phyloP scores from a whole-genome alignment of 768 basidiomycete species.

The Boletus vinaceobasis region DNA sequence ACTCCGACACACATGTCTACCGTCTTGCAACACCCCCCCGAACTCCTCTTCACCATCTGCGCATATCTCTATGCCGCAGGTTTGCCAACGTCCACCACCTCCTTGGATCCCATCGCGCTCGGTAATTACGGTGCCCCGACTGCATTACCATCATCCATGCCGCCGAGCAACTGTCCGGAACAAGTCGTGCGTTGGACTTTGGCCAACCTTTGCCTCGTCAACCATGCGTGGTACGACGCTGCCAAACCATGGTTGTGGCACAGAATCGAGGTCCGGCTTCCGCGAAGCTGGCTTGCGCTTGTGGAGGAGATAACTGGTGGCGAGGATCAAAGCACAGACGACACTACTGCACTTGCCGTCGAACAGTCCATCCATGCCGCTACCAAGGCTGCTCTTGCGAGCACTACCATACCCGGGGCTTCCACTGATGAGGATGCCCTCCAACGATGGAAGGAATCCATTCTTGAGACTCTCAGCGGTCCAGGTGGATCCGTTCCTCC shows the following conservation, averaged over 20 bases:
- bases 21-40: slow-evolving; percentile 57
- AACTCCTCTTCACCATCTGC: slow-evolving; percentile 71
- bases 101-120: slow-evolving; percentile 67
- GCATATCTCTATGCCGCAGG: slow-evolving; percentile 66
- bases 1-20: slow-evolving; percentile 17
- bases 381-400: slow-evolving; percentile 56
- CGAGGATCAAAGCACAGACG: slow-evolving; percentile 46
- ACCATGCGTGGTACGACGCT: slow-evolving; percentile 72
- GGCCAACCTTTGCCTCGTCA: slow-evolving; percentile 70
- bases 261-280: slow-evolving; percentile 77
- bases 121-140: slow-evolving; percentile 48
- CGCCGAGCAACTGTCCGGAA: slow-evolving; percentile 68
- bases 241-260: slow-evolving; percentile 90
- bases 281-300: slow-evolving; percentile 79
- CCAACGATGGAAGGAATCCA: slow-evolving; percentile 54
- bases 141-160: slow-evolving; percentile 69
- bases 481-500: slow-evolving; percentile 71
- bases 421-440: slow-evolving; percentile 41
- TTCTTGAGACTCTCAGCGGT: slow-evolving; percentile 53
- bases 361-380: slow-evolving; percentile 66
- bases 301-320: slow-evolving; percentile 77
- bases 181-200: slow-evolving; percentile 61
- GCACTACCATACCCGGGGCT: slow-evolving; percentile 34
- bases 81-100: slow-evolving; percentile 49
- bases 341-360: slow-evolving; percentile 62